Conservation (phyloP, 495 filamentous ascomycete species). For the Gamarada debralockiae region DNA sequence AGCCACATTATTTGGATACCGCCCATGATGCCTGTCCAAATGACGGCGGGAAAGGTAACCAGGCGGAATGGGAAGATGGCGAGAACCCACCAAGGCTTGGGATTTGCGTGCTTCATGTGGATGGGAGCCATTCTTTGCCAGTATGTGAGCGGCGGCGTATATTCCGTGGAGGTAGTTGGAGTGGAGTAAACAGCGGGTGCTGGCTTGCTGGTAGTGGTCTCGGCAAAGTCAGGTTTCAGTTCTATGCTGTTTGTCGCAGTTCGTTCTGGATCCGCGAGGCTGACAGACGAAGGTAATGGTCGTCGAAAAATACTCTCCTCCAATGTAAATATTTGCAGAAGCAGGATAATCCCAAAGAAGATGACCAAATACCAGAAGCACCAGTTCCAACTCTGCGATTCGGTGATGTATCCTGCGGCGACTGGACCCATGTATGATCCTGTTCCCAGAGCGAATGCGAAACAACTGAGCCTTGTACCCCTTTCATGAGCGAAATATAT, state of each 20-base stretch:
- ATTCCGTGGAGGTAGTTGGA: not conserved
- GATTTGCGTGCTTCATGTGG: slow-evolving; percentile 21
- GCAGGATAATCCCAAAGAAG: slow-evolving; percentile 34
- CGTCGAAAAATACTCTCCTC: slow-evolving; percentile 39
- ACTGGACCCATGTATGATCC: too few relatives aligned
- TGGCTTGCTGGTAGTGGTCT: not conserved
- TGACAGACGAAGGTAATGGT: not conserved
- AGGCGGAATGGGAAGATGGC: slow-evolving; percentile 31
- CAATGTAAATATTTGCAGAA: slow-evolving; percentile 36
- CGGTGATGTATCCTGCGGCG: too few relatives aligned
- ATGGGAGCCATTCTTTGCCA: slow-evolving; percentile 15
- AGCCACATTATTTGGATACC: slow-evolving; percentile 35
- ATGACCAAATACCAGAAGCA: slow-evolving; percentile 49
- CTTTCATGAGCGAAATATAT: too few relatives aligned
- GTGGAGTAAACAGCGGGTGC: not conserved
- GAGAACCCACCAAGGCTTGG: slow-evolving; percentile 23
- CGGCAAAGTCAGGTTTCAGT: too few relatives aligned
- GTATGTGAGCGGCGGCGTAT: too few relatives aligned
- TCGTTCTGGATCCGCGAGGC: not conserved
- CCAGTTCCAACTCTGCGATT: too few relatives aligned
- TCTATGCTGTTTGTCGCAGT: not conserved
- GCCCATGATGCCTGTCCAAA: slow-evolving; percentile 34
- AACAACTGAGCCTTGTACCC: too few relatives aligned
- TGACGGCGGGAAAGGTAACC: slow-evolving; percentile 33
- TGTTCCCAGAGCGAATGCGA: too few relatives aligned